These are phyloP conservation scores for Phytomonas francai DNA, from an alignment of 208 protist species.

Conservation along the genomic window DNA sequence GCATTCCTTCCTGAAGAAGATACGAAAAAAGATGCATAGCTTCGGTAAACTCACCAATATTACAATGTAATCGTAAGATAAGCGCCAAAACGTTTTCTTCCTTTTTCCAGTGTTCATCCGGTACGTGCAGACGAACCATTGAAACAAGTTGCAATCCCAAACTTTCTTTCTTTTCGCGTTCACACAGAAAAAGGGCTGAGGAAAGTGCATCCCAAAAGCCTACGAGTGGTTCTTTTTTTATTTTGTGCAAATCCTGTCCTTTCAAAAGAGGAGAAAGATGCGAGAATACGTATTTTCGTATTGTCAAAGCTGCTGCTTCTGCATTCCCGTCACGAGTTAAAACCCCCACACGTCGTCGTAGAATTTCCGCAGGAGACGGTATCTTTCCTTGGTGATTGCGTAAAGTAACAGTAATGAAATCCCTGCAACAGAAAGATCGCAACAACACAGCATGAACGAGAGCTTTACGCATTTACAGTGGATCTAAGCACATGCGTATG, in stretches of 20 bases:
- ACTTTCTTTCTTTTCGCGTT: conserved; percentile 17
- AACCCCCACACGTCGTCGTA: too few species aligned
- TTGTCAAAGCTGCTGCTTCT: too few species aligned
- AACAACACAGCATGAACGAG: background rate
- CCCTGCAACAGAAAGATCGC: too few species aligned
- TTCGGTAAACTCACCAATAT: conserved; percentile 24
- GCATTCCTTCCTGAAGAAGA: conserved; percentile 29
- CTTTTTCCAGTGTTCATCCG: conserved; percentile 18
- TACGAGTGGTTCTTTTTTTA: background rate
- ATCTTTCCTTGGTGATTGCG: too few species aligned
- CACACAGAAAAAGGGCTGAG: conserved; percentile 44
- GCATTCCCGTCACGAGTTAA: too few species aligned
- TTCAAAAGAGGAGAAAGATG: too few species aligned
- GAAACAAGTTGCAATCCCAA: conserved; percentile 36
- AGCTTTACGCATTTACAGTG: conserved; percentile 11
- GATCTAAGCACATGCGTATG: background rate
- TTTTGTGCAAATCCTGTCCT: background rate
- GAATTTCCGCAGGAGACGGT: too few species aligned
- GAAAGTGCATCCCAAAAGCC: conserved; percentile 25
- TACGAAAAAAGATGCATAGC: conserved; percentile 53
- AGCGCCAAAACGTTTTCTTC: conserved; percentile 60
- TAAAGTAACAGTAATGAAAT: too few species aligned
- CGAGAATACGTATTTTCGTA: too few species aligned
- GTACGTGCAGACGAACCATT: conserved; percentile 20
- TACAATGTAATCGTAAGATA: conserved; percentile 55